These are phyloP conservation scores for Ephemerocybe angulata DNA, from an alignment of 768 basidiomycete genomes.

Conservation along the genomic window DNA sequence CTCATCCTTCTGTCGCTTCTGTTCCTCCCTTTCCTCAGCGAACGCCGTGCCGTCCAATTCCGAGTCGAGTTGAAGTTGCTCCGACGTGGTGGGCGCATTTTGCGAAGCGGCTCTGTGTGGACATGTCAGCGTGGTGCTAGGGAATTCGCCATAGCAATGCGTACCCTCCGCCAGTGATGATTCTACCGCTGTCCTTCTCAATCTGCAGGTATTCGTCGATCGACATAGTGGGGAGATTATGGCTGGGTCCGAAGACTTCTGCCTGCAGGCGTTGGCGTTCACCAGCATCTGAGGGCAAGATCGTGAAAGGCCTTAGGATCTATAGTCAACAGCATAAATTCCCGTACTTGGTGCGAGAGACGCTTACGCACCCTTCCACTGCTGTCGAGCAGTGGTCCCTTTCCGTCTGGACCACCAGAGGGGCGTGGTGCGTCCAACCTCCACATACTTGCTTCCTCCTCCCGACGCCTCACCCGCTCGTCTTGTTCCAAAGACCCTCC, in stretches of 20 bases:
- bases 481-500: constrained; percentile 31
- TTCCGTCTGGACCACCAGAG: constrained; percentile 41
- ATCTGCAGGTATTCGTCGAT: constrained; percentile 92
- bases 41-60: constrained; percentile 78
- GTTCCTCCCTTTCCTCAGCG: constrained; percentile 67
- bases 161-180: constrained; percentile 86
- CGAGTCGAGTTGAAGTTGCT: constrained; percentile 72
- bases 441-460: constrained; percentile 60
- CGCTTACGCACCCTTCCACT: constrained; percentile 61
- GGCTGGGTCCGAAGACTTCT: constrained; percentile 80
- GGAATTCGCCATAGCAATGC: constrained; percentile 20
- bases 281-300: constrained; percentile 67
- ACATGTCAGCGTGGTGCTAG: constrained; percentile 3
- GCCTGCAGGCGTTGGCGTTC: constrained; percentile 71
- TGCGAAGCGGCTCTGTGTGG: constrained; percentile 59
- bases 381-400: constrained; percentile 68
- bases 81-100: constrained; percentile 64
- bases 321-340: constrained; percentile 24
- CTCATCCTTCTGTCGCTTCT: constrained; percentile 81
- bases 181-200: constrained; percentile 78
- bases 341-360: background rate
- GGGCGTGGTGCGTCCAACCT: constrained; percentile 58
- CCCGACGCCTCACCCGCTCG: constrained; percentile 34
- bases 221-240: constrained; percentile 91
- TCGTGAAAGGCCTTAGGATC: constrained; percentile 91